Base-by-base conservation (phyloP, 2,329 filamentous ascomycete genomes). In the Calonectria pauciramosa region DNA sequence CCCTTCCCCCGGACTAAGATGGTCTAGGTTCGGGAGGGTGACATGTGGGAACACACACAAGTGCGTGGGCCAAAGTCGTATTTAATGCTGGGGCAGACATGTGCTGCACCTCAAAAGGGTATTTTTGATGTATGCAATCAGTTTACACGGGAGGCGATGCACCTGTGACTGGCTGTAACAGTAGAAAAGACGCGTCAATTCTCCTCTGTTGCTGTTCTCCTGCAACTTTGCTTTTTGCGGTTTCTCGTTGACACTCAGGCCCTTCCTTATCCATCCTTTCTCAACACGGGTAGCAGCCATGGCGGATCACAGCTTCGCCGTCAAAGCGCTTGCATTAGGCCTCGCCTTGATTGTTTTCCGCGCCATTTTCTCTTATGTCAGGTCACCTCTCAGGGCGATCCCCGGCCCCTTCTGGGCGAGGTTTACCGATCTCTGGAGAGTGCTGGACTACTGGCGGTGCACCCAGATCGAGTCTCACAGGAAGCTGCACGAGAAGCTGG, bases 391-490 rank as follows among this genome's bases (percentile, higher is more conserved):
- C 20, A 56, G 52, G 49, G 65, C 65, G 9, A 54, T 68, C 49
- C 65, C 47, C 23, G 65, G 65, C 26, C 65, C 65, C 8, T 68
- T 68, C 26, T 68, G 65, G 65, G 65, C 65, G 6, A 34, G 11
- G 23, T 68, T 68, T 32, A 68, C 65, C 26, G 65, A 68, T 56
- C n/a, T 68, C 5, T 68, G 65, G 65, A 32, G 65, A 44, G 23
- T 68, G 6, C 23, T 68, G n/a, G 65, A 68, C 28, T 68, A 68
- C 26, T 68, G 65, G 65, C 23, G 38, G 30, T 68, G 65, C 51
- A 68, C 49, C 14, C 65, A 68, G 65, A 68, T 68, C 49, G n/a
- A 56, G 41, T 68, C 65, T 14, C 65, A 68, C 23, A 34, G 20
- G 14, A 34, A 34, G 52, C 52, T 69, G 11, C 67, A 69, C 38